Base-by-base conservation (phyloP, 768 basidiomycete genomes). In the Leccinum incarnatum region DNA sequence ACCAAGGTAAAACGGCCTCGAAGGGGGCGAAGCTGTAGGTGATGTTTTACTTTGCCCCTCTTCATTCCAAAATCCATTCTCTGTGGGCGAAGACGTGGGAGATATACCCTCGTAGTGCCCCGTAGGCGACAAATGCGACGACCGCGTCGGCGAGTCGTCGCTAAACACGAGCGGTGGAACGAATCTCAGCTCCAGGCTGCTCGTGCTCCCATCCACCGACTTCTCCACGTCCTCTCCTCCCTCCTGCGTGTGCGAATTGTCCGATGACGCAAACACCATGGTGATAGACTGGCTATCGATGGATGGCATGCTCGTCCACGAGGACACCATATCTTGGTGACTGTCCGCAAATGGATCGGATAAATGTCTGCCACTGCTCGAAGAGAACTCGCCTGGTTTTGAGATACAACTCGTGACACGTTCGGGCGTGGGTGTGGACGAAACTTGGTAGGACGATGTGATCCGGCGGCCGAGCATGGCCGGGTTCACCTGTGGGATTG, bases 131-230 rank as follows among this genome's bases (percentile, higher is more conserved):
- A 63, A 54, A 50, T 58, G 55, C 1, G 9, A 42, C 4, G 53
- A 52, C n/a, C 51, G 55, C 23, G 23, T 53, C n/a, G 46, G 58
- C 19, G 53, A 32, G 27, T 45, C 55, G 7, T 54, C 45, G 21
- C 23, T 51, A 2, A 36, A 15, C 15, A 56, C 29, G 36, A 57
- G 40, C 9, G 70, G 68, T 21, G 47, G 2, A 29, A 45, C 48
- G 15, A 71, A 58, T n/a, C 54, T 55, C 32, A 67, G 53, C 56
- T 63, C 70, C 56, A 60, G 42, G 53, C 68, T 68, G 53, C 64
- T 64, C 6, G 45, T 54, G 55, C 65, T 65, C 57, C 42, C 45
- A 10, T 52, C 53, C 25, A 32, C 29, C 40, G 40, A 48, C 36
- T 40, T 51, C 10, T 21, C 36, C 23, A 5, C 37, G 2, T 46